phyloP scores from a whole-genome alignment of 1,139 yeast species.

The Saccharomyces pastorianus region DNA sequence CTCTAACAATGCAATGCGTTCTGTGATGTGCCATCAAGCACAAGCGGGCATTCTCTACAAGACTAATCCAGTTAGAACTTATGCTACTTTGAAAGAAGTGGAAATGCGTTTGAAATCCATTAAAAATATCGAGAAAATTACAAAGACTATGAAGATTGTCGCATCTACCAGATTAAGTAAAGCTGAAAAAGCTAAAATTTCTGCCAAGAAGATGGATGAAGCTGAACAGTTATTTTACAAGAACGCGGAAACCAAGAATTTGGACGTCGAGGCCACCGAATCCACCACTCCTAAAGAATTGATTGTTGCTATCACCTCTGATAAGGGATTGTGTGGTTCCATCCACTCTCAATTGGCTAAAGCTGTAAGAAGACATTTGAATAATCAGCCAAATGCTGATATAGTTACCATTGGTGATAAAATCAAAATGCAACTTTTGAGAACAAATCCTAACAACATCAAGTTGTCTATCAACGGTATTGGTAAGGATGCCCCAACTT shows the following conservation, averaged over 20 bases:
- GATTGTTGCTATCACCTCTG: constrained; percentile 83
- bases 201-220: constrained; percentile 77
- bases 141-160: constrained; percentile 98
- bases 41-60: background rate
- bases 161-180: constrained; percentile 94
- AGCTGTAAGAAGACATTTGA: constrained; percentile 64
- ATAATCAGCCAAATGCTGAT: constrained; percentile 61
- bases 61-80: constrained; percentile 47
- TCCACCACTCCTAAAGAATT: constrained; percentile 52
- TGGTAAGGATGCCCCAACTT: constrained; percentile 95
- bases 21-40: constrained; percentile 1
- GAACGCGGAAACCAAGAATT: constrained; percentile 64
- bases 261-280: constrained; percentile 37
- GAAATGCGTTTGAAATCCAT: constrained; percentile 97
- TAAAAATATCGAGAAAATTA: constrained; percentile 96
- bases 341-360: constrained; percentile 92
- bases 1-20: constrained; percentile 1
- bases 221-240: constrained; percentile 73
- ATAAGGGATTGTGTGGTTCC: constrained; percentile 98
- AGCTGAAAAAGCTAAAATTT: constrained; percentile 92
- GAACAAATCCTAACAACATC: constrained; percentile 67
- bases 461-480: constrained; percentile 78
- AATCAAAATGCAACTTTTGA: constrained; percentile 75
- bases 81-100: constrained; percentile 97
- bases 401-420: constrained; percentile 91